Conservation (phyloP, 371 early-diverging fungal species). For the Antonospora locustae region DNA sequence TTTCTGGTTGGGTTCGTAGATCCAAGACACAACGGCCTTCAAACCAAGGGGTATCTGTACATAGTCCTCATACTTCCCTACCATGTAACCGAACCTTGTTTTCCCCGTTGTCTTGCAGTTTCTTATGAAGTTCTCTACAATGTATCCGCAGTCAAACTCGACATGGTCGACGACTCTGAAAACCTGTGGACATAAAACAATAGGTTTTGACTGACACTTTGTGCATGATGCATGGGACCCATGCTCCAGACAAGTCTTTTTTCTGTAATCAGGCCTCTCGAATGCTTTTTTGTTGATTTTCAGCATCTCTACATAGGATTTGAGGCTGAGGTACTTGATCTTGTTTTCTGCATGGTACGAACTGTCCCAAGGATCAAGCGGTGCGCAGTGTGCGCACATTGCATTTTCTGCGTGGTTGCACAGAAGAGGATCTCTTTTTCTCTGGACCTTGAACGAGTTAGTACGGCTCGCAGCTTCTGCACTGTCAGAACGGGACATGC, state of each 20-base stretch:
- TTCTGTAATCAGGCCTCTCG: conserved; percentile 24
- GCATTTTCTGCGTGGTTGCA: conserved; percentile 47
- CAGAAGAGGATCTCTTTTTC: conserved; percentile 7
- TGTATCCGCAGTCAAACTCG: conserved; percentile 70
- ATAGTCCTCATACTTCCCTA: conserved; percentile 78
- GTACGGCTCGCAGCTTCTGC: neutral
- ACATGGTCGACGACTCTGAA: conserved; percentile 94
- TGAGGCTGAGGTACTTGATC: conserved; percentile 48
- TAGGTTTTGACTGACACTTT: conserved; percentile 39
- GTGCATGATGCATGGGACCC: conserved; percentile 24
- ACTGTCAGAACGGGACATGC: too few species aligned
- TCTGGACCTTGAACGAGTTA: conserved; percentile 13
- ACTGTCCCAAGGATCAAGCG: conserved; percentile 46
- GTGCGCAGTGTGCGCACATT: conserved; percentile 52
- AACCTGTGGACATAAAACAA: conserved; percentile 55
- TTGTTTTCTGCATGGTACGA: conserved; percentile 38
- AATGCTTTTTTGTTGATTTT: conserved; percentile 23
- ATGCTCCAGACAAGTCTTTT: conserved; percentile 32
- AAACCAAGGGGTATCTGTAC: conserved; percentile 77
- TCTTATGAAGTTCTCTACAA: conserved; percentile 72
- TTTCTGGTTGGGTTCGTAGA: conserved; percentile 80
- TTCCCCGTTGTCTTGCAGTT: conserved; percentile 70
- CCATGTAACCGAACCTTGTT: conserved; percentile 78
- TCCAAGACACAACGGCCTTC: conserved; percentile 82
- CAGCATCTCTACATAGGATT: conserved; percentile 42